A percentile compares a stretch with the other conserved stretches of the same genome.
phyloP scores from a whole-genome alignment of 2,329 filamentous ascomycete genomes.

The Pseudocercospora fijiensis region DNA sequence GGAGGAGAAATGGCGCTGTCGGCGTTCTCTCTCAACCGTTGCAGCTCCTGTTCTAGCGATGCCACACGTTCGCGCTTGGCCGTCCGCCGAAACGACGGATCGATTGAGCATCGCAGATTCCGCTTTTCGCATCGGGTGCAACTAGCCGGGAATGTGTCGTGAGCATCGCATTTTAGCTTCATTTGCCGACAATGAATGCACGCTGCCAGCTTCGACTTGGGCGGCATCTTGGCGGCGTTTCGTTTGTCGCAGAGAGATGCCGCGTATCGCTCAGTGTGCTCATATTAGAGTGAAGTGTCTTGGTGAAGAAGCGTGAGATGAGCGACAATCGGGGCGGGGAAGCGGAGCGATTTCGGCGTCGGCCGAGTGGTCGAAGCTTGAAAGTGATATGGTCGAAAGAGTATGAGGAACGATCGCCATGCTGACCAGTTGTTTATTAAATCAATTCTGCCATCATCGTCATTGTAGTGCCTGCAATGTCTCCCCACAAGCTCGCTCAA shows the following conservation, averaged over 20 bases:
- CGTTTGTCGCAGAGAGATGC: neutral
- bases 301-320: neutral
- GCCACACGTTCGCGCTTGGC: conserved; percentile 9
- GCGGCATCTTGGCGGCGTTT: conserved; percentile 6
- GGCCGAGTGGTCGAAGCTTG: neutral
- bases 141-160: conserved; percentile 11
- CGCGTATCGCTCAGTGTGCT: neutral
- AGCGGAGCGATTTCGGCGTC: neutral
- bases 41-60: conserved; percentile 5
- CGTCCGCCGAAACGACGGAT: conserved; percentile 11
- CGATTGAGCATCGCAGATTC: conserved; percentile 11
- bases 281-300: neutral
- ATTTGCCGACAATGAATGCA: conserved; percentile 10
- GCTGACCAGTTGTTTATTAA: neutral
- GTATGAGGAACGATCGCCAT: neutral
- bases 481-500: neutral
- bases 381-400: neutral
- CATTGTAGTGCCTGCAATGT: neutral
- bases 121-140: conserved; percentile 10
- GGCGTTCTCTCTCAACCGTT: neutral
- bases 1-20: conserved; percentile 2
- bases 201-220: conserved; percentile 11
- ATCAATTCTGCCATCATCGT: neutral
- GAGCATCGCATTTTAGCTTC: conserved; percentile 11
- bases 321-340: neutral